These are phyloP conservation scores for Chaetomiaceae sp. DNA, from an alignment of 2,329 filamentous ascomycete species.

Conservation along the genomic window DNA sequence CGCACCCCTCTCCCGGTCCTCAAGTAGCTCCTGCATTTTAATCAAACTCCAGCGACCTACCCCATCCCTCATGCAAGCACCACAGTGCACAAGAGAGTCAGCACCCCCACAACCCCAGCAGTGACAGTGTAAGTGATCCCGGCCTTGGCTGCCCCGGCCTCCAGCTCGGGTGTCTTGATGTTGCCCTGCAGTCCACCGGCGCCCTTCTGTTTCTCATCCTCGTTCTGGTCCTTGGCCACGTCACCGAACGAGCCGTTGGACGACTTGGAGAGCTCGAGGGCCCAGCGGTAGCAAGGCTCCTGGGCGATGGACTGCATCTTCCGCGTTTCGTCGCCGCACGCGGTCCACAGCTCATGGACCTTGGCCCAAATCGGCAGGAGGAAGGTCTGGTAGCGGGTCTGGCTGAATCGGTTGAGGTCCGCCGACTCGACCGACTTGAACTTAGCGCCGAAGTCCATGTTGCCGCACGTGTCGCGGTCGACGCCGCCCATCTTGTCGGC, in stretches of 20 bases:
- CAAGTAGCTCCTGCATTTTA: not conserved
- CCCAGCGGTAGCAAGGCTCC: slow-evolving; percentile 14
- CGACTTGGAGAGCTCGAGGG: slow-evolving; percentile 5
- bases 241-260: not conserved
- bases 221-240: not conserved
- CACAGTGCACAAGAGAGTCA: not conserved
- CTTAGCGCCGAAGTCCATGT: slow-evolving; percentile 2
- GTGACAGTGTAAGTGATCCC: not conserved
- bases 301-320: not conserved
- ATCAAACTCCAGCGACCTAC: too few species aligned
- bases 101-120: not conserved
- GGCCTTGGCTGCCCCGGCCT: not conserved
- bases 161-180: not conserved
- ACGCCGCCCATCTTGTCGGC: slow-evolving; percentile 13
- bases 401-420: slow-evolving; percentile 2
- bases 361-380: slow-evolving; percentile 10
- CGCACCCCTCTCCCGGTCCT: not conserved
- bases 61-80: not conserved
- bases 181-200: not conserved
- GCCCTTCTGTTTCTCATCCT: not conserved
- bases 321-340: slow-evolving; percentile 4
- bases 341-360: slow-evolving; percentile 7
- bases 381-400: slow-evolving; percentile 7
- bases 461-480: slow-evolving; percentile 9
- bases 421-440: not conserved